Percentiles rank a stretch among this genome's conserved stretches.
These are phyloP conservation scores for Xerocomus amazonicus DNA, from an alignment of 1,284 basidiomycete species.

Conservation along the genomic window DNA sequence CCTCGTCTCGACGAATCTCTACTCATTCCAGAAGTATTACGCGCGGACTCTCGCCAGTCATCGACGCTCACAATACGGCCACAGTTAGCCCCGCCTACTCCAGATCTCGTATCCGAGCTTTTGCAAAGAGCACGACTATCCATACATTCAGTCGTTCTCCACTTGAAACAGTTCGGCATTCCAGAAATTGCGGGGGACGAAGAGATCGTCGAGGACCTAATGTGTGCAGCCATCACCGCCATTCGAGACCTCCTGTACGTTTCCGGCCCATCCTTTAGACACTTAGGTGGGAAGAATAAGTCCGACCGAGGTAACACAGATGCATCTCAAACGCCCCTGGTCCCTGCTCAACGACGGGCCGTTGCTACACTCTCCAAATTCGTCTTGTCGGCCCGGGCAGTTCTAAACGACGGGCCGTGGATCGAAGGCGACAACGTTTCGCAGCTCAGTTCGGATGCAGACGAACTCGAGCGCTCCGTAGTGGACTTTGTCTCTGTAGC, in stretches of 20 bases:
- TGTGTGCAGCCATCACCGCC: constrained; percentile 24
- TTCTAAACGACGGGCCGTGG: constrained; percentile 33
- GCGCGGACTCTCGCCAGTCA: background rate
- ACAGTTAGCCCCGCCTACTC: constrained; percentile 10
- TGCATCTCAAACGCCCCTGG: constrained; percentile 33
- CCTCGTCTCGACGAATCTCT: constrained; percentile 7
- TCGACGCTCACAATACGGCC: background rate
- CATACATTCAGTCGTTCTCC: constrained; percentile 28
- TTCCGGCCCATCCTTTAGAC: constrained; percentile 30
- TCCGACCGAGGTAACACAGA: constrained; percentile 19
- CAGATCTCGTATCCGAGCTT: constrained; percentile 29
- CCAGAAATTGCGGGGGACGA: constrained; percentile 26
- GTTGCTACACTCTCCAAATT: constrained; percentile 37
- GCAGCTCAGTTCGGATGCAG: constrained; percentile 28
- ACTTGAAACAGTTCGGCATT: constrained; percentile 30
- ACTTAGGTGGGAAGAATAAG: constrained; percentile 16
- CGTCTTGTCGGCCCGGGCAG: constrained; percentile 33
- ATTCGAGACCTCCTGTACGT: constrained; percentile 36
- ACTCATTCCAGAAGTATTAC: constrained; percentile 5
- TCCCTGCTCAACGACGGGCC: constrained; percentile 35
- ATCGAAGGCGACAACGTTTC: constrained; percentile 15
- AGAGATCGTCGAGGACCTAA: constrained; percentile 27
- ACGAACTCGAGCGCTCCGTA: constrained; percentile 30
- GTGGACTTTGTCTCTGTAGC: constrained; percentile 30
- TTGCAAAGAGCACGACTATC: constrained; percentile 20